Evolutionary conservation across 495 filamentous ascomycete species (phyloP), one percentile per base, ranked within the genome.

Genomic region (Lindgomyces ingoldianus): DNA sequence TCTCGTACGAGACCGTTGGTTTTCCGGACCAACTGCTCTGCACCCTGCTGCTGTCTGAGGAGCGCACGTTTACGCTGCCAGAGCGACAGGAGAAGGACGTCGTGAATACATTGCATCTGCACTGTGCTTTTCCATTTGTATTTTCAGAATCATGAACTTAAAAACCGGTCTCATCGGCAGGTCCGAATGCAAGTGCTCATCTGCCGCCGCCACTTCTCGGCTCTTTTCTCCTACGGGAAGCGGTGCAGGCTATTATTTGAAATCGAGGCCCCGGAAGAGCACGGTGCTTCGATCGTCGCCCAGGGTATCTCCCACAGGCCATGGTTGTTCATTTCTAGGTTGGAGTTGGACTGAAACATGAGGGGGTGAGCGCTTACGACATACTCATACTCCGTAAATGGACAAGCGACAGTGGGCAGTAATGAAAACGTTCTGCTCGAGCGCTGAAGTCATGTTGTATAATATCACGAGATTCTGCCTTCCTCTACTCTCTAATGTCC

Each of bases 381-480:
- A 39, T 39, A 14, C 33, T 39, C 33, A 14, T 14, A 39, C n/a
- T n/a, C n/a, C n/a, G n/a, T n/a, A n/a, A n/a, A n/a, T n/a, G n/a
- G n/a, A n/a, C n/a, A n/a, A n/a, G n/a, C n/a, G n/a, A n/a, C n/a
- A n/a, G n/a, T n/a, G n/a, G n/a, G n/a, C n/a, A n/a, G n/a, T n/a
- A n/a, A n/a, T n/a, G n/a, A n/a, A n/a, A n/a, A n/a, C n/a, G n/a
- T n/a, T n/a, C n/a, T n/a, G n/a, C n/a, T n/a, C n/a, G n/a, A n/a
- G n/a, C n/a, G n/a, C n/a, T n/a, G n/a, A n/a, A n/a, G n/a, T n/a
- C n/a, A n/a, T n/a, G 33, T 39, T 14, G 24, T 8, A 39, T 9
- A 41, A 47, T 19, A 47, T 47, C 33, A 46, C 29, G 39, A 58
- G 22, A 46, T 58, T 58, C 55, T 58, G 55, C 55, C 55, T 58